Evolutionary conservation across 257 asterid species (phyloP), one percentile per base, ranked within the genome.

Genomic region (Primulina eburnea): DNA sequence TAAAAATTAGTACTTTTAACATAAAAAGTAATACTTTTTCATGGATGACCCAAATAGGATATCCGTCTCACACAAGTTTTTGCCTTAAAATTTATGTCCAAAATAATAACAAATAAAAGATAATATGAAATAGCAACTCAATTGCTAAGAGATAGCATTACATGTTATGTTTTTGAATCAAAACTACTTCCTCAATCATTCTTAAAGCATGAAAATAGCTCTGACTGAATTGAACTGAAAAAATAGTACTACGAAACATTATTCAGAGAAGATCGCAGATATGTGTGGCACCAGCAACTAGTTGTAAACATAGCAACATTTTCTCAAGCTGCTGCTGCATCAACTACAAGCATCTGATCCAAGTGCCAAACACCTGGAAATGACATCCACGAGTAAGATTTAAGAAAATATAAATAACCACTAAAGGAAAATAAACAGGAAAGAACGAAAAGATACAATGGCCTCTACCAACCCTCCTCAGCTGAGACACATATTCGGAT

Each of bases 291-390:
- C 52, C 52, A 40, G 2, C 17, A 40, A 6, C 52, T 40, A 40
- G 52, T 40, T 40, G 3, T 2, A 2, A 2, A 12, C 17, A 40
- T 3, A 10, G 52, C 17, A 40, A 6, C 17, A 12, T 40, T 30
- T 61, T 30, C 65, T 61, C 43, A 61, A 5, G 65, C 38, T 10
- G 26, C 69, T 17, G 1, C 52, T 40, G 17, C 17, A 40, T 40
- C 52, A 58, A 29, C 69, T 55, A 73, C 75, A 55, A 78, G 79
- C 83, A 65, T 81, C 70, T 78, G 81, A 76, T 78, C 77, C 28
- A 81, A 75, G 75, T 75, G 76, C 81, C 83, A 78, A 12, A 81
- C 85, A 67, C 80, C 82, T 77, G 47, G n/a, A 30, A 60, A 60
- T 28, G 17, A n/a, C 21, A 28, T 38, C 11, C 33, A 56, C 20